Percentiles rank a stretch among this genome's conserved stretches.
These are phyloP conservation scores for Ilyonectria robusta DNA, from an alignment of 2,329 filamentous ascomycete genomes.

Conservation along the genomic window DNA sequence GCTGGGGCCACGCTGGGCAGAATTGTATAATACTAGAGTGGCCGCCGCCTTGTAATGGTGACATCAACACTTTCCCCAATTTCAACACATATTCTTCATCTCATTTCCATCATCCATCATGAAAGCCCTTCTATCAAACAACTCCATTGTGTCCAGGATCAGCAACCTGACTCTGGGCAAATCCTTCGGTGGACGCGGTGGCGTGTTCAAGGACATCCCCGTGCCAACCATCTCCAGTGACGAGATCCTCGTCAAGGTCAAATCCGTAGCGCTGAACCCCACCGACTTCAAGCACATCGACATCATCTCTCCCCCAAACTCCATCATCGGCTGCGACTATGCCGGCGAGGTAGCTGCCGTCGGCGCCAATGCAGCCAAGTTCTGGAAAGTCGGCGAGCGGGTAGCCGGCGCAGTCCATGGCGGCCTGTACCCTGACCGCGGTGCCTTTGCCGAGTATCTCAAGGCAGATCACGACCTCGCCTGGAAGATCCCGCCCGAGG, in stretches of 20 bases:
- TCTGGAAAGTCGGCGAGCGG: constrained; percentile 40
- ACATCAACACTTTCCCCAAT: too few species aligned
- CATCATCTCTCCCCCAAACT: neutral
- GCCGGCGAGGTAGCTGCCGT: constrained; percentile 5
- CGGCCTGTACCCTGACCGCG: constrained; percentile 43
- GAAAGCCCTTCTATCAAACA: constrained; percentile 12
- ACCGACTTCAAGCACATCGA: constrained; percentile 25
- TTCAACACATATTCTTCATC: too few species aligned
- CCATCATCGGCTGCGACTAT: constrained; percentile 17
- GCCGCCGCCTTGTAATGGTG: too few species aligned
- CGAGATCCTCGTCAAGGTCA: constrained; percentile 23
- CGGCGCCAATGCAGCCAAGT: neutral
- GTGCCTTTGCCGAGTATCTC: constrained; percentile 48
- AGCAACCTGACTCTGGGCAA: neutral
- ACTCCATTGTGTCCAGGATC: neutral
- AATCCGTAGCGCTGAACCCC: constrained; percentile 13
- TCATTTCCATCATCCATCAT: neutral
- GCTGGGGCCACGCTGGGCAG: too few species aligned
- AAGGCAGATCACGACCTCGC: constrained; percentile 42
- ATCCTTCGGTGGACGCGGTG: constrained; percentile 4
- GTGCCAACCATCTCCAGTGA: neutral
- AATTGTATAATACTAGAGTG: too few species aligned
- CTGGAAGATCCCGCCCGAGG: constrained; percentile 42
- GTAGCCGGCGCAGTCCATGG: constrained; percentile 45
- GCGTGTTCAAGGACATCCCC: neutral